A percentile compares a stretch with the other conserved stretches of the same genome.
Conservation (phyloP, 371 early-diverging fungal genomes). For the Capillidium rhysosporum region DNA sequence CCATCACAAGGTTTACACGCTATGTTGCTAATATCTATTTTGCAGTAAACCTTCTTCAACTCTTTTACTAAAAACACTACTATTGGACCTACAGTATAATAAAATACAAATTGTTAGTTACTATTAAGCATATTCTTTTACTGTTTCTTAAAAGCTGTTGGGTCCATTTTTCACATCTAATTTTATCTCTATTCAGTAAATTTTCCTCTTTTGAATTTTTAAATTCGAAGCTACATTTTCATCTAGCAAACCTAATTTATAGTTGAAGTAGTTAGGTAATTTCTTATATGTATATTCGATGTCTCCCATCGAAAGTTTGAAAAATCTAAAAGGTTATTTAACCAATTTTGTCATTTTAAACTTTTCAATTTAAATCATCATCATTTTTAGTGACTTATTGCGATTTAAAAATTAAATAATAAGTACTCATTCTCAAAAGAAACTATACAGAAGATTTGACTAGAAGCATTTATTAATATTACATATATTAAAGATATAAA, state of each 20-base stretch:
- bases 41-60: constrained; percentile 43
- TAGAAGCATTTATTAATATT: no score
- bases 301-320: no score
- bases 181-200: constrained; percentile 4
- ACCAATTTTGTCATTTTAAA: no score
- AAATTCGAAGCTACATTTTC: constrained; percentile 4
- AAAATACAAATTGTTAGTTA: not conserved
- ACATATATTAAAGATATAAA: no score
- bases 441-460: no score
- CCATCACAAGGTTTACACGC: constrained; percentile 62
- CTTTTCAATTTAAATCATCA: no score
- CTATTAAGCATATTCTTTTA: not conserved
- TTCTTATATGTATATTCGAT: not conserved
- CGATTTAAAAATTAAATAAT: no score
- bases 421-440: no score
- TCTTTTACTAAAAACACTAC: constrained; percentile 68
- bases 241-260: constrained; percentile 8
- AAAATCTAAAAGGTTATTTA: no score
- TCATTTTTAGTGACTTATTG: no score
- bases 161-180: constrained; percentile 10
- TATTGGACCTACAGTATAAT: constrained; percentile 35
- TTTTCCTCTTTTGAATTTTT: not conserved
- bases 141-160: constrained; percentile 9
- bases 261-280: constrained; percentile 10
- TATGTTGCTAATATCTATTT: constrained; percentile 33